phyloP scores from a whole-genome alignment of 176 grass and related monocot species.

The maize (Zea mays) region Zm-B73-REFERENCE-NAM-5.0 NC_050096.1:239936501-239937000 shows the following conservation, averaged over 20 bases:
- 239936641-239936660: background rate
- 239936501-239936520: no score
- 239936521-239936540: no score
- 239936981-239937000: background rate
- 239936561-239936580: background rate
- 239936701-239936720: background rate
- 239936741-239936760: background rate
- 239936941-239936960: slow-evolving; percentile 1
- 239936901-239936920: slow-evolving; percentile 3
- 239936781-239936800: background rate
- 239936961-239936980: background rate
- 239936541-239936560: background rate
- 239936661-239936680: background rate
- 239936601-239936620: background rate
- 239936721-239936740: background rate
- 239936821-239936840: background rate
- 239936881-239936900: background rate
- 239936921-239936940: background rate
- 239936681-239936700: background rate
- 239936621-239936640: slow-evolving; percentile 5
- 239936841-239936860: background rate
- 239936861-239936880: background rate
- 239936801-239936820: background rate
- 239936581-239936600: background rate
- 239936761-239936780: slow-evolving; percentile 10